Conservation (phyloP, 352 stramenopile species). For the Phytophthora constricta region DNA sequence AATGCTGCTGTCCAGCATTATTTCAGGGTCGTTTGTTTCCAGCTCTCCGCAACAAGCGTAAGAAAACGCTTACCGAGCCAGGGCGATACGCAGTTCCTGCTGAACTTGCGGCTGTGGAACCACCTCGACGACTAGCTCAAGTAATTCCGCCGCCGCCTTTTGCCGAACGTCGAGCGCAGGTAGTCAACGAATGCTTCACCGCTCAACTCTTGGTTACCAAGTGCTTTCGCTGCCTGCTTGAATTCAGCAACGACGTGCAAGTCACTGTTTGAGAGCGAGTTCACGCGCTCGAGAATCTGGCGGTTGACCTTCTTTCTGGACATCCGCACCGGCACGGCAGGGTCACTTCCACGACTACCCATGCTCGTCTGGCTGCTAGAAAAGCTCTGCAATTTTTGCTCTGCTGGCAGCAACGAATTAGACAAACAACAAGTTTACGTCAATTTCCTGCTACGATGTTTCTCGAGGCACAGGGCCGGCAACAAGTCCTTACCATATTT, state of each 20-base stretch:
- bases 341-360: slow-evolving; percentile 24
- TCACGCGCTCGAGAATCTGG: slow-evolving; percentile 73
- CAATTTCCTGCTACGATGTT: slow-evolving; percentile 5
- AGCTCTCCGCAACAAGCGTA: neutral
- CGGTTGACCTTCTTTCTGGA: slow-evolving; percentile 71
- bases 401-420: slow-evolving; percentile 27
- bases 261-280: slow-evolving; percentile 58
- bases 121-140: slow-evolving; percentile 69
- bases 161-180: slow-evolving; percentile 63
- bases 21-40: slow-evolving; percentile 1
- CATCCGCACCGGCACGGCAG: slow-evolving; percentile 28
- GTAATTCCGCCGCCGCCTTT: slow-evolving; percentile 60
- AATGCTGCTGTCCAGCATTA: neutral
- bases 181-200: slow-evolving; percentile 67
- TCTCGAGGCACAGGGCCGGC: neutral
- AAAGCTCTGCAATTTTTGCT: slow-evolving; percentile 48
- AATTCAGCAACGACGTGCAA: slow-evolving; percentile 59
- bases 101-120: slow-evolving; percentile 68
- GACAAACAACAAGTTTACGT: slow-evolving; percentile 13
- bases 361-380: slow-evolving; percentile 31
- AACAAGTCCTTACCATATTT: slow-evolving; percentile 47
- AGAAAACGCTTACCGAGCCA: slow-evolving; percentile 37
- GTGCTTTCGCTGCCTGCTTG: slow-evolving; percentile 70
- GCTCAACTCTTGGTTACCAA: slow-evolving; percentile 78
- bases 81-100: slow-evolving; percentile 58